A percentile compares a stretch with the other conserved stretches of the same genome.
Evolutionary conservation across 768 basidiomycete species (phyloP).

Genomic region (Lyophyllum atratum): DNA sequence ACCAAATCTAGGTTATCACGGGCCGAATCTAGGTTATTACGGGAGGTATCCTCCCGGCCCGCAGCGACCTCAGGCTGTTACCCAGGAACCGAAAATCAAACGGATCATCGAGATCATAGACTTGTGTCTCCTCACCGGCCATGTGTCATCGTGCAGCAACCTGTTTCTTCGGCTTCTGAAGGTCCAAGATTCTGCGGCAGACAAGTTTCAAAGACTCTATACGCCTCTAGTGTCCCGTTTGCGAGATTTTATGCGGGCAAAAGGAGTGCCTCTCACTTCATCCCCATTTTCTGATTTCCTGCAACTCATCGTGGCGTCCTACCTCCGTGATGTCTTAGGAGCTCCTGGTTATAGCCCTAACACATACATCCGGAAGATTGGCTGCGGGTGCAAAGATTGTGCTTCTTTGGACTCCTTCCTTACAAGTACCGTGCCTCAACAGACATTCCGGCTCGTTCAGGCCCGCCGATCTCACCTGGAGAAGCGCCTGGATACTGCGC

Average conservation of each 20-base stretch:
- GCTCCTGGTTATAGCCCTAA: slow-evolving; percentile 14
- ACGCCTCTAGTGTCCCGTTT: slow-evolving; percentile 27
- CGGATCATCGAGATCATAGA: slow-evolving; percentile 28
- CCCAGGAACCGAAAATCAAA: slow-evolving; percentile 18
- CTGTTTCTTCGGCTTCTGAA: slow-evolving; percentile 28
- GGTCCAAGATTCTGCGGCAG: slow-evolving; percentile 3
- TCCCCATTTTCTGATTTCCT: slow-evolving; percentile 32
- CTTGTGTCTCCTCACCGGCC: slow-evolving; percentile 20
- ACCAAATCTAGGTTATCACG: slow-evolving; percentile 1
- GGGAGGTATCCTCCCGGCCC: neutral
- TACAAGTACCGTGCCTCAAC: neutral
- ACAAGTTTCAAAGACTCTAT: slow-evolving; percentile 28
- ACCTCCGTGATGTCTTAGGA: slow-evolving; percentile 30
- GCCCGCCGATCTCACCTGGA: slow-evolving; percentile 26
- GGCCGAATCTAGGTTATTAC: too few species aligned
- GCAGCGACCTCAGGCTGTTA: neutral
- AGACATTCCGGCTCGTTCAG: slow-evolving; percentile 21
- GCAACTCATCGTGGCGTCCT: slow-evolving; percentile 27
- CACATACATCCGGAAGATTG: slow-evolving; percentile 27
- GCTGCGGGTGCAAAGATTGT: slow-evolving; percentile 34
- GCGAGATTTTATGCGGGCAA: slow-evolving; percentile 14
- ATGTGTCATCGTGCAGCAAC: slow-evolving; percentile 19
- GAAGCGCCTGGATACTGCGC: slow-evolving; percentile 14
- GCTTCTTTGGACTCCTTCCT: slow-evolving; percentile 17
- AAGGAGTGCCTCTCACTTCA: slow-evolving; percentile 16